These are phyloP conservation scores for Cladosporium cucumerinum DNA, from an alignment of 2,329 filamentous ascomycete genomes.

Conservation along the genomic window DNA sequence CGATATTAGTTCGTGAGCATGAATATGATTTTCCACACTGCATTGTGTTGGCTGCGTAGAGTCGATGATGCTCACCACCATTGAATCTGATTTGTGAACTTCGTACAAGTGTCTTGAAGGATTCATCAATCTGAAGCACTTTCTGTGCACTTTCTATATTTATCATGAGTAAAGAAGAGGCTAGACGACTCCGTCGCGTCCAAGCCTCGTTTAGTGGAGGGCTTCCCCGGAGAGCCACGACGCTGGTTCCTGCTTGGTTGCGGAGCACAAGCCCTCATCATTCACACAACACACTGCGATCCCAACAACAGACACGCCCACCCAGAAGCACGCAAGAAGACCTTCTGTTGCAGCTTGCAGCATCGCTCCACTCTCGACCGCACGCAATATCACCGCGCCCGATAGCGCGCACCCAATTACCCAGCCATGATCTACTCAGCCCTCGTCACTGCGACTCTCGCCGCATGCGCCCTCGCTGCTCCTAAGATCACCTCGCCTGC, in stretches of 20 bases:
- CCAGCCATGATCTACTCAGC: constrained; percentile 8
- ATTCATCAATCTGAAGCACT: not conserved
- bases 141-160: not conserved
- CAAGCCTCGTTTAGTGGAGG: not conserved
- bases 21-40: not conserved
- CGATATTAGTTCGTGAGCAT: not conserved
- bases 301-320: not conserved
- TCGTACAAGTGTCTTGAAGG: not conserved
- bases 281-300: constrained; percentile 5
- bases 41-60: not conserved
- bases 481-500: constrained; percentile 54
- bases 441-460: constrained; percentile 23
- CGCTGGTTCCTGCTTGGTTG: not conserved
- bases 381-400: not conserved
- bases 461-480: constrained; percentile 47
- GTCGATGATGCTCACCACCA: not conserved
- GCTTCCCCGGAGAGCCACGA: not conserved
- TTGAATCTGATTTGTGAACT: not conserved
- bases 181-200: not conserved
- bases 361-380: not conserved
- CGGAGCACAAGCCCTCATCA: not conserved
- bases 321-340: not conserved
- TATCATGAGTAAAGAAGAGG: not conserved
- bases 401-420: not conserved
- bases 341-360: not conserved